Conservation (phyloP, 2,329 filamentous ascomycete species). For the Fusarium abutilonis region DNA sequence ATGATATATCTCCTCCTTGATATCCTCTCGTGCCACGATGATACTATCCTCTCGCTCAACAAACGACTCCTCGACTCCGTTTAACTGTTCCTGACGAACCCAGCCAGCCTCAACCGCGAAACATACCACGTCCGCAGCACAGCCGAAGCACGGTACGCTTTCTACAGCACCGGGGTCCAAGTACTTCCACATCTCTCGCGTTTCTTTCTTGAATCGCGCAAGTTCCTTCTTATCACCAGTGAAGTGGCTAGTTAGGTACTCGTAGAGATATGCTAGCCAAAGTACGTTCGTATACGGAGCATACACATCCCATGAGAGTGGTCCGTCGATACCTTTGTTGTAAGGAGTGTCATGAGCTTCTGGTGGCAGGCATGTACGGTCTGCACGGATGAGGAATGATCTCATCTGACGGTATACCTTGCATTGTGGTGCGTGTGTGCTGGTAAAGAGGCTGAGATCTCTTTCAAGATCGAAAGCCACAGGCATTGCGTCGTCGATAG, state of each 20-base stretch:
- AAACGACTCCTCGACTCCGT: conserved; percentile 51
- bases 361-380: conserved; percentile 61
- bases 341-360: conserved; percentile 60
- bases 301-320: conserved; percentile 64
- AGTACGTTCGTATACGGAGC: conserved; percentile 72
- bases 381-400: conserved; percentile 63
- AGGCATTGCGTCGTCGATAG: conserved; percentile 49
- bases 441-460: conserved; percentile 68
- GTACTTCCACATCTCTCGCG: conserved; percentile 64
- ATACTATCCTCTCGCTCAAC: conserved; percentile 56
- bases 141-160: conserved; percentile 61
- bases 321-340: conserved; percentile 56
- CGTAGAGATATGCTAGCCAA: conserved; percentile 71
- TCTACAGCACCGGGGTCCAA: conserved; percentile 62
- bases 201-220: conserved; percentile 57
- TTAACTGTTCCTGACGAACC: conserved; percentile 63
- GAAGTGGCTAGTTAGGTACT: conserved; percentile 61
- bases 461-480: conserved; percentile 69
- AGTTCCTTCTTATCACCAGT: conserved; percentile 58
- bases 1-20: conserved; percentile 23
- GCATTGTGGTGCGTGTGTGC: conserved; percentile 68
- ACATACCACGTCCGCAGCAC: conserved; percentile 65
- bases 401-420: conserved; percentile 71
- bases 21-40: conserved; percentile 48
- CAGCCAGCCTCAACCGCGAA: conserved; percentile 68